Percentiles rank a stretch among this genome's conserved stretches.
phyloP scores from a whole-genome alignment of 331 rosid genomes.

The Telfairia occidentalis region DNA sequence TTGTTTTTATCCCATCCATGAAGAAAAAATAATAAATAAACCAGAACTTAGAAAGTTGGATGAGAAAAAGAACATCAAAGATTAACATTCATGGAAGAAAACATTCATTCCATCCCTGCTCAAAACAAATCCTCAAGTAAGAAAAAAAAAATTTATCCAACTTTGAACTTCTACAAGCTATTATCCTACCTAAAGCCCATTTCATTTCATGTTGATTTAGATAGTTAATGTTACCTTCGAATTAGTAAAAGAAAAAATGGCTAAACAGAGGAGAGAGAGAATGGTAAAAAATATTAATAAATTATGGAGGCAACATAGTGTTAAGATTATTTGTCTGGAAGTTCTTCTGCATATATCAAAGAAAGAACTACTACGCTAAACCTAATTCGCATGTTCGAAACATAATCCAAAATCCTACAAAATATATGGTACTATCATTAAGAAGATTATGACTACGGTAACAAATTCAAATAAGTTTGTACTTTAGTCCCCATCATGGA shows the following conservation, averaged over 20 bases:
- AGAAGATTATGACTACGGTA: background rate
- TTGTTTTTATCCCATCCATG: background rate
- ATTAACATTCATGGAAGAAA: background rate
- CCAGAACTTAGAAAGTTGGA: background rate
- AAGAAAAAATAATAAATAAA: background rate
- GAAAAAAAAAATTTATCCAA: too few species aligned
- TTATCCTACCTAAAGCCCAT: background rate
- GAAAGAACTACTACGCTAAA: background rate
- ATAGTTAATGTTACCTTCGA: background rate
- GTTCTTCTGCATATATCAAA: background rate
- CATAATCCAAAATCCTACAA: background rate
- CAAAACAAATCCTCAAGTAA: background rate
- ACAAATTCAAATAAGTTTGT: background rate
- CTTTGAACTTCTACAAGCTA: background rate
- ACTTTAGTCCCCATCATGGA: background rate
- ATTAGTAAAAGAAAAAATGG: background rate
- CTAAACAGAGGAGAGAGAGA: background rate
- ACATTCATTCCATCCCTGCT: background rate
- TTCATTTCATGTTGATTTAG: background rate
- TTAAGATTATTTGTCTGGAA: background rate
- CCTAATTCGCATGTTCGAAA: background rate
- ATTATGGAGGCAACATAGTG: background rate
- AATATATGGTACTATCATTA: background rate
- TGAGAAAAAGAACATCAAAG: background rate
- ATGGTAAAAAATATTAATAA: background rate